Base-by-base conservation (phyloP, 306 rosid species). In the Clitoria ternatea region DNA sequence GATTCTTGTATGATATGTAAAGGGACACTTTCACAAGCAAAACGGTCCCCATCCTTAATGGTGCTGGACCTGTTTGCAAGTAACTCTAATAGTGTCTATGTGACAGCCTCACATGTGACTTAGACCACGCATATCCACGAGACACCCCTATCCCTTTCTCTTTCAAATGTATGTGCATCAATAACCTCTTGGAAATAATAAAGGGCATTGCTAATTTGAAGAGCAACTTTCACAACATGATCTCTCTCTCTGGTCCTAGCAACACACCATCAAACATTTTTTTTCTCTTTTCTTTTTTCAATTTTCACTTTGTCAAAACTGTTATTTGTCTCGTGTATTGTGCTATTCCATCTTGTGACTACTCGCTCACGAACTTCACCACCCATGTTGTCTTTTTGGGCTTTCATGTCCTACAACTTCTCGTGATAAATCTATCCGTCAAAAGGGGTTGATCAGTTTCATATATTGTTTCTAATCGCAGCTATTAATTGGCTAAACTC, bases 1-100 rank as follows among this genome's bases (percentile, higher is more conserved):
- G 88, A 84, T 80, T 86, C 91, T 79, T 61, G 24, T 33, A 69
- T 62, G 85, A 84, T 76, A 48, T 69, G 75, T 70, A 74, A 84
- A 77, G 75, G 47, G 68, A 73, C 70, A 75, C 48, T 60, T 72
- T 80, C 85, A 82, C 80, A 71, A 59, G 73, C 72, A 66, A 79
- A 76, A 69, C 44, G 81, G 88, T 86, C 78, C 79, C 67, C 70
- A 13, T n/a, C 53, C 45, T 69, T 62, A 50, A 70, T 75, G 76
- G 80, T 70, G 69, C 52, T 72, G 65, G 79, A 80, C 69, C 57
- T 81, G 65, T 77, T 65, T 62, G 3, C 29, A 29, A 27, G 53
- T 29, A 33, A 62, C 45, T 71, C 69, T 61, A 44, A 42, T 48
- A 62, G 44, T 67, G 14, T 66, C 48, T 69, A 17, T 32, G 62